Base-by-base conservation (phyloP, 257 asterid genomes). In the Primulina eburnea region DNA sequence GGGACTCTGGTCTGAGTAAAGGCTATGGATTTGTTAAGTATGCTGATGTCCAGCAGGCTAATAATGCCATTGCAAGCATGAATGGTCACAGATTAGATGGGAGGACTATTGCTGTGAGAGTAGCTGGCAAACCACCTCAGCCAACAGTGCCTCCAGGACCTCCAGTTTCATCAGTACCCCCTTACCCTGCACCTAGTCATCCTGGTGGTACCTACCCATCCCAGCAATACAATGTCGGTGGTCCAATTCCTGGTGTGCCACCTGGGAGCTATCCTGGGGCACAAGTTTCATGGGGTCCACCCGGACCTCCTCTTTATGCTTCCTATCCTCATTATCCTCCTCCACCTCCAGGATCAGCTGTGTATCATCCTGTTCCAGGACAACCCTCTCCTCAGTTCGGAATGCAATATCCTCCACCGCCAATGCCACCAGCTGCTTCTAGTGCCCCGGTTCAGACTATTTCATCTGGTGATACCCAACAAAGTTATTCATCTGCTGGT, bases 1-100 rank as follows among this genome's bases (percentile, higher is more conserved):
- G 96, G 1, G 79, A 79, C 0, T 73, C 89, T 77, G 86, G 90
- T 69, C 74, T 82, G 77, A 90, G 96, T 80, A 93, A 93, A 79
- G 99, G 99, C 37, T 93, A 93, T 21, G 99, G 96, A 33, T 93
- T 93, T 75, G 99, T 93, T 12, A 93, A 93, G 86, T 93, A 89
- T 80, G 85, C 90, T 2, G 93, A 93, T 80, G 86, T 79, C 35
- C 89, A 87, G 73, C 95, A 86, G 82, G 99, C 99, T 35, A 93
- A 87, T 75, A 87, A 21, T 76, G 99, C 97, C 59, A 93, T 89
- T 74, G 83, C 88, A 73, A 82, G 92, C 82, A 93, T 93, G 99
- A 93, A 85, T 63, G 97, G 99, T 12, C 82, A 90, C 81, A 85
- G 77, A 62, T 82, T 93, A 64, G 99, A 93, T n/a, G 99, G 97